Evolutionary conservation across 306 rosid genomes (phyloP).

Genomic region (Sicyos baderoa): DNA sequence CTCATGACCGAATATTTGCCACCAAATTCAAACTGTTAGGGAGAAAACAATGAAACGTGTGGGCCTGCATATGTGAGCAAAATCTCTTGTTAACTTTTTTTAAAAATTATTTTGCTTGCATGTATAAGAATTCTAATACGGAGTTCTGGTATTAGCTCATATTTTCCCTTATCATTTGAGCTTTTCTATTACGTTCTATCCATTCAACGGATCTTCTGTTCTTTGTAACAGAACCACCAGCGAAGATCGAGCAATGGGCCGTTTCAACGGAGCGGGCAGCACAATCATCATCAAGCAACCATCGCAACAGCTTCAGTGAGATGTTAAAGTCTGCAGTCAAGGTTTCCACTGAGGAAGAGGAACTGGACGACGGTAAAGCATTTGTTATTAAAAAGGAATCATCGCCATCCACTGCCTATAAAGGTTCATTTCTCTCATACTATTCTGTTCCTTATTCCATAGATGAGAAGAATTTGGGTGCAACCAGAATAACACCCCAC

Average conservation of each 20-base stretch:
- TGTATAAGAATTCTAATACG: neutral
- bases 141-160: neutral
- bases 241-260: constrained; percentile 54
- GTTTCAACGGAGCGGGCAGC: constrained; percentile 53
- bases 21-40: neutral
- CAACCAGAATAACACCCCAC: no score
- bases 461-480: no score
- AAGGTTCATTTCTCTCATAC: constrained; percentile 32
- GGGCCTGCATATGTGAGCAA: neutral
- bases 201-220: neutral
- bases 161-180: constrained; percentile 8
- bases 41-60: neutral
- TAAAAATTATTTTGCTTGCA: neutral
- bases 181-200: neutral
- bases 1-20: neutral
- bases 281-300: constrained; percentile 61
- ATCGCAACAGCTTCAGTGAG: constrained; percentile 61
- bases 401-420: constrained; percentile 31
- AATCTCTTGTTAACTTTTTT: neutral
- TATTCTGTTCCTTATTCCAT: neutral
- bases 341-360: constrained; percentile 48
- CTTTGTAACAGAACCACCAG: constrained; percentile 31
- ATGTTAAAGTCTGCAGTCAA: constrained; percentile 66
- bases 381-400: constrained; percentile 62
- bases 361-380: constrained; percentile 51